phyloP scores from a whole-genome alignment of 768 basidiomycete genomes.

The Dioszegia crocea region DNA sequence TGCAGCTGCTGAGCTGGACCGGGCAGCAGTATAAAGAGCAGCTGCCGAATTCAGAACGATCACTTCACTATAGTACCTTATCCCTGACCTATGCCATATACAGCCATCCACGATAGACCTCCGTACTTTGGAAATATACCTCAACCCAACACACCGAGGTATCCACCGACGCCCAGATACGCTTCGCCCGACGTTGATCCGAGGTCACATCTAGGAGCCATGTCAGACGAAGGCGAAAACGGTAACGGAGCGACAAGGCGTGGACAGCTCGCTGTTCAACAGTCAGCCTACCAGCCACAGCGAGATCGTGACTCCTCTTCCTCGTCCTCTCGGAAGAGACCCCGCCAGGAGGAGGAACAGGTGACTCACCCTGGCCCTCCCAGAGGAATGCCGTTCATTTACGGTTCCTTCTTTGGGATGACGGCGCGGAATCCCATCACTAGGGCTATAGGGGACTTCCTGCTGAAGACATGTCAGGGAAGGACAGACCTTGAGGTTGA shows the following conservation, averaged over 20 bases:
- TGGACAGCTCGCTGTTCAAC: constrained; percentile 7
- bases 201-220: constrained; percentile 10
- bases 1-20: too few relatives aligned
- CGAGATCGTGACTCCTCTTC: neutral
- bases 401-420: constrained; percentile 41
- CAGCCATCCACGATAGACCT: constrained; percentile 33
- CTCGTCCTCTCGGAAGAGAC: constrained; percentile 31
- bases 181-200: constrained; percentile 37
- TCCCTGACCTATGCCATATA: constrained; percentile 17
- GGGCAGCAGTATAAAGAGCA: too few relatives aligned
- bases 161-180: constrained; percentile 30
- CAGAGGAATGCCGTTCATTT: neutral
- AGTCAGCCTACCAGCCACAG: neutral
- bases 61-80: too few relatives aligned
- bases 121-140: constrained; percentile 25
- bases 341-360: constrained; percentile 16
- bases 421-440: constrained; percentile 42
- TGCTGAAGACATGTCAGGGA: constrained; percentile 31
- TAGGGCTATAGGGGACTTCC: constrained; percentile 38
- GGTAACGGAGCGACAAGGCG: constrained; percentile 7
- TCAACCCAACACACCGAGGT: neutral
- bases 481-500: constrained; percentile 42
- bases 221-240: constrained; percentile 1
- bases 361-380: too few relatives aligned
- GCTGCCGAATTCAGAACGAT: too few relatives aligned